A percentile compares a stretch with the other conserved stretches of the same genome.
Evolutionary conservation across 306 rosid species (phyloP).

Genomic region (Quercus suber): DNA sequence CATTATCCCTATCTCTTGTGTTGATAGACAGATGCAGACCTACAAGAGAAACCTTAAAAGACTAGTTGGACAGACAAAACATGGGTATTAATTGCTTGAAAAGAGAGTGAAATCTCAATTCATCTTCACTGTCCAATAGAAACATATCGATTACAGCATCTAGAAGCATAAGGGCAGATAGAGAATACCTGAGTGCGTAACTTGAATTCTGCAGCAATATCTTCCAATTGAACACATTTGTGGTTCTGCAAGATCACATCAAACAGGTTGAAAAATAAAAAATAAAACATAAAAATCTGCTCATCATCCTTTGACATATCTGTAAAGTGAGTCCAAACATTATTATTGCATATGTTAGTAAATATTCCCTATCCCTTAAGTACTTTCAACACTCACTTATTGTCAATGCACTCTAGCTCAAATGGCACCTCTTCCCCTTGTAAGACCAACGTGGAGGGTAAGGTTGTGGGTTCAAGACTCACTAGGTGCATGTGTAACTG

Average conservation of each 20-base stretch:
- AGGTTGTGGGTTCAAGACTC: too few species aligned
- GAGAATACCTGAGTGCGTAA: conserved; percentile 83
- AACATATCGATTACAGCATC: background rate
- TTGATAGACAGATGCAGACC: conserved; percentile 5
- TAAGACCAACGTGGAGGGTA: too few species aligned
- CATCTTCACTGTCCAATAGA: background rate
- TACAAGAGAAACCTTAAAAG: background rate
- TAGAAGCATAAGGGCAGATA: background rate
- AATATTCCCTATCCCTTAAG: background rate
- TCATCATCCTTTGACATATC: background rate
- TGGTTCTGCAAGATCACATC: conserved; percentile 56
- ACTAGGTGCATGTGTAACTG: too few species aligned
- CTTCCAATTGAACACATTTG: conserved; percentile 93
- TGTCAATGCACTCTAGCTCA: too few species aligned
- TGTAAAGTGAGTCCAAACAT: background rate
- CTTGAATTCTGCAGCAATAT: conserved; percentile 92
- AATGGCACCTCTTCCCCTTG: too few species aligned
- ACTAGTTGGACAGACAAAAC: background rate
- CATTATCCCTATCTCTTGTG: background rate
- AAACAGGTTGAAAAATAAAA: background rate
- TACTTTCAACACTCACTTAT: background rate
- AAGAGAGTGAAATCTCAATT: background rate
- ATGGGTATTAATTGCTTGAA: background rate
- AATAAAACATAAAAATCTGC: background rate
- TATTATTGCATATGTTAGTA: background rate